Base-by-base conservation (phyloP, 2,329 filamentous ascomycete species). In the Periconia digitata region DNA sequence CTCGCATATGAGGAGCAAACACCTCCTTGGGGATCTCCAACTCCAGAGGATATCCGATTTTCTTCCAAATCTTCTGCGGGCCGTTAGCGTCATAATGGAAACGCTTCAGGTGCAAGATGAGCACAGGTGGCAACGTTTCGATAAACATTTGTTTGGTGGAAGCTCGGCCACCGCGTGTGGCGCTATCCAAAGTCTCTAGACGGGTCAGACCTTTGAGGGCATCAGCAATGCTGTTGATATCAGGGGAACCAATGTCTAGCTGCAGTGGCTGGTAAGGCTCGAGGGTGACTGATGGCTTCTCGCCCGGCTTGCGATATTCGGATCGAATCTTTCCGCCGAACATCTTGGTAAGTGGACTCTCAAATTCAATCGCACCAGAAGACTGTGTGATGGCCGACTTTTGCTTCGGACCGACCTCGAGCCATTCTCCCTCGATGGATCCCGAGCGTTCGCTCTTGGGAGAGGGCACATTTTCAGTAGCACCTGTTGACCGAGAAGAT, bases 21-120 rank as follows among this genome's bases (percentile, higher is more conserved):
- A 90, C 87, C 66, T 97, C 92, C 48, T 86, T 87, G 0, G 94
- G 94, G 54, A 99, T 90, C 68, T 97, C 92, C 43, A 99, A 79
- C 64, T 97, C 92, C 22, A 99, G 77, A 0, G 94, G 94, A 65
- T 99, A 99, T 17, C 91, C 92, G 49, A 99, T 81, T 76, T 92
- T 95, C 77, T 97, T 99, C 90, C 92, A 96, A 55, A 97, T 95
- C 78, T 99, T 99, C 64, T 96, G 87, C 0, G 91, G 95, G 20
- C 91, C 91, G 49, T 86, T 83, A 52, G 85, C 89, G 63, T 97
- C 91, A 62, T 96, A 97, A 63, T 96, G 90, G 79, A 99, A 99
- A 38, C 94, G 90, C 76, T 99, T 99, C 36, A 99, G 80, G 66
- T 99, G 94, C 8, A 99, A 81, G 45, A 97, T 95, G 12, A 99